Base-by-base conservation (phyloP, 768 basidiomycete species). In the Hemileccinum rubropunctum region DNA sequence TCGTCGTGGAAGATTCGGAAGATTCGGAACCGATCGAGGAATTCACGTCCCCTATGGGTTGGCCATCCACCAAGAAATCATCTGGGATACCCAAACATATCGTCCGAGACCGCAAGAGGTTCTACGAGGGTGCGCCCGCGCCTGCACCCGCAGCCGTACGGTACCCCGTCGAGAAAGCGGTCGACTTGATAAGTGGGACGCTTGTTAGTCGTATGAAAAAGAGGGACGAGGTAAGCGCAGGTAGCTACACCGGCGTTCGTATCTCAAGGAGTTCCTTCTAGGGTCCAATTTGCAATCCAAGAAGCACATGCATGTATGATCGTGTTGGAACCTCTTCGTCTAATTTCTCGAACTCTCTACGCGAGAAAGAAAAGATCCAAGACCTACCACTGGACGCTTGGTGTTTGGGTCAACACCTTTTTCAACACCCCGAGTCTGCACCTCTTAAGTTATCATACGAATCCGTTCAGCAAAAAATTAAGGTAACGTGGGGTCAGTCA, bases 261-360 rank as follows among this genome's bases (percentile, higher is more conserved):
- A 36, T 52, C 52, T 56, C 42, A 58, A 34, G 9, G n/a, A 4
- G 7, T 34, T 46, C 10, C n/a, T 26, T 11, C 23, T 50, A 66
- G 62, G 33, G 14, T 33, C 14, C 13, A 27, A 6, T 10, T n/a
- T 30, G 7, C 3, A 12, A 27, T 17, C 52, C 42, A 38, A 42
- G 41, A 36, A 18, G 30, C 35, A 45, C 36, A 10, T 21, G 21
- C 6, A 1, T 17, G 0, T 20, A 27, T n/a, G 68, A 70, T 49
- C 38, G 6, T 12, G 37, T 70, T 12, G 59, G 54, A 35, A 69
- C 61, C 10, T 70, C 65, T 14, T 65, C 67, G 2, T 65, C 67
- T 27, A 48, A 53, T 17, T 55, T 70, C 23, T 7, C 43, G 18
- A 57, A 67, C 39, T 49, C 63, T 27, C 0, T 30, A 13, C 58